phyloP scores from a whole-genome alignment of 257 asterid genomes.

The Ocimum tenuiflorum region DNA sequence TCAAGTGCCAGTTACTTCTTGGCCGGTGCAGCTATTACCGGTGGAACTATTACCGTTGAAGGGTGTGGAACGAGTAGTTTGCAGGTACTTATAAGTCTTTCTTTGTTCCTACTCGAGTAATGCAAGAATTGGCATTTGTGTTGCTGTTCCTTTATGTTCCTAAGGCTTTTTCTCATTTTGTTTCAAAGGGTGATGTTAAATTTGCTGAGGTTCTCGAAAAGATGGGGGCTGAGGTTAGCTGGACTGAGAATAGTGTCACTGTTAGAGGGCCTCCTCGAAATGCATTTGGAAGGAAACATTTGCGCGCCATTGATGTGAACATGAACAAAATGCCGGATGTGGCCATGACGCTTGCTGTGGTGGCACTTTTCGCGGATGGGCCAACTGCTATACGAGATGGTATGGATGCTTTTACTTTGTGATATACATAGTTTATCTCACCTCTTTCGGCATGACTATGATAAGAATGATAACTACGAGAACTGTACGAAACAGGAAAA shows the following conservation, averaged over 20 bases:
- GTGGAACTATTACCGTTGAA: slow-evolving; percentile 89
- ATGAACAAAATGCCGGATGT: slow-evolving; percentile 99
- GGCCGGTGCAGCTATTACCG: slow-evolving; percentile 98
- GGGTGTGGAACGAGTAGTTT: slow-evolving; percentile 98
- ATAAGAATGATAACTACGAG: not conserved
- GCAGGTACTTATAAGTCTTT: slow-evolving; percentile 50
- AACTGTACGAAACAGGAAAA: not conserved
- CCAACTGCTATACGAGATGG: slow-evolving; percentile 95
- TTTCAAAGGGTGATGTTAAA: slow-evolving; percentile 79
- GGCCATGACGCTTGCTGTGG: slow-evolving; percentile 98
- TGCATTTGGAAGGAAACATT: slow-evolving; percentile 58
- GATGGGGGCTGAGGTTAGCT: slow-evolving; percentile 90
- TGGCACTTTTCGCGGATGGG: slow-evolving; percentile 92
- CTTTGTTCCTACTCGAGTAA: no score
- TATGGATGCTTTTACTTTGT: slow-evolving; percentile 18
- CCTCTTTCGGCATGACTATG: not conserved
- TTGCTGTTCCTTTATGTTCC: no score
- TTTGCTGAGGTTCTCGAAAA: slow-evolving; percentile 94
- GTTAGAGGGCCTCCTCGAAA: slow-evolving; percentile 74
- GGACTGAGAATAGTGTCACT: slow-evolving; percentile 97
- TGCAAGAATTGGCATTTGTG: no score
- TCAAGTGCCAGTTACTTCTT: slow-evolving; percentile 99
- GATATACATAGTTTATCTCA: not conserved
- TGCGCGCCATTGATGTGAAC: slow-evolving; percentile 73
- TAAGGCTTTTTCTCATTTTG: no score